phyloP scores from a whole-genome alignment of 768 basidiomycete species.

The Mycena rebaudengoi region DNA sequence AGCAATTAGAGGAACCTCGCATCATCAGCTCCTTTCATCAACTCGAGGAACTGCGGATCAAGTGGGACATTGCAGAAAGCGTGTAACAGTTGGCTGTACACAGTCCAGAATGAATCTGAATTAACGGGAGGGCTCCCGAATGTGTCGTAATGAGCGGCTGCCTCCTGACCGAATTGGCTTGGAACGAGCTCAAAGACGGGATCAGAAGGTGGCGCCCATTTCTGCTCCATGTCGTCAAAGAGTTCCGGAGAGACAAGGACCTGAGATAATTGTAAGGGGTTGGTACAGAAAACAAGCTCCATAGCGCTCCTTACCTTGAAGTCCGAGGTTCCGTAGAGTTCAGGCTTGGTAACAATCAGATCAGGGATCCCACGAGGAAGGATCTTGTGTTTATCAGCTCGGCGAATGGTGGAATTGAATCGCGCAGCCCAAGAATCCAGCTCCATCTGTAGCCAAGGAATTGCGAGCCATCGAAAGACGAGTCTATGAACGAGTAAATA shows the following conservation, averaged over 20 bases:
- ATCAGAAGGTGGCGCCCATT: constrained; percentile 38
- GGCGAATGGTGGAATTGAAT: constrained; percentile 32
- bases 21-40: not conserved
- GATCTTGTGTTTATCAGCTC: constrained; percentile 42
- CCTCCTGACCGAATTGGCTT: constrained; percentile 19
- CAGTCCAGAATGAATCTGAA: not conserved
- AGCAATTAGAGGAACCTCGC: not conserved
- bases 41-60: not conserved
- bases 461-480: constrained; percentile 49
- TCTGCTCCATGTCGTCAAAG: constrained; percentile 4
- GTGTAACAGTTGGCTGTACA: not conserved
- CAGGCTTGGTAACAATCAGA: constrained; percentile 39
- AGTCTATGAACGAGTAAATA: constrained; percentile 36
- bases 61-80: not conserved
- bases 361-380: constrained; percentile 50
- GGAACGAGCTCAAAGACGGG: constrained; percentile 42
- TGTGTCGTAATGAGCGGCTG: not conserved
- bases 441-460: constrained; percentile 51
- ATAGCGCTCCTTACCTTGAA: constrained; percentile 52
- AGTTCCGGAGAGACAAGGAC: not conserved
- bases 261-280: no score
- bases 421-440: constrained; percentile 37
- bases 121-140: not conserved
- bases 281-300: not conserved
- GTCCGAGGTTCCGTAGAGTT: constrained; percentile 36